Base-by-base conservation (phyloP, 2,329 filamentous ascomycete genomes). In the Penicillium sp. region DNA sequence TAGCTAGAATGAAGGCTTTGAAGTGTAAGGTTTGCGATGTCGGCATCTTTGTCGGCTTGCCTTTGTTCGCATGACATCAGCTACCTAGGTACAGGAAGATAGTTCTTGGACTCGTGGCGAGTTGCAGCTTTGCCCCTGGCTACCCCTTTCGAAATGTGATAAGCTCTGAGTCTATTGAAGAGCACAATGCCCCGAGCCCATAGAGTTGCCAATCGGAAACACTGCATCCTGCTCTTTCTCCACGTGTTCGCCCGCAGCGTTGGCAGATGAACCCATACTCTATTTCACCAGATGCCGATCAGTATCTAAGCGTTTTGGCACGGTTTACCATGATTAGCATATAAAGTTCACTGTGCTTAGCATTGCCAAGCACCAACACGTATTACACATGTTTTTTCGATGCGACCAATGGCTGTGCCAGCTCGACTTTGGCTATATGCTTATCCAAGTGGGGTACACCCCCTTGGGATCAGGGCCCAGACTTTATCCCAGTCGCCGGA, bases 211-310 rank as follows among this genome's bases (percentile, higher is more conserved):
- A 46, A 53, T 53, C 28, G 16, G 20, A 46, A 24, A n/a, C 7
- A 1, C 18, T 26, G 20, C 8, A 3, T 46, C 5, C 14, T 9
- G 11, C 20, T 26, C 51, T 16, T 40, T 40, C 52, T 47, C 43
- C 52, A 54, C 52, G 52, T 54, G 52, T 54, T 54, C 42, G 43
- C 40, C 52, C 42, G 11, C 28, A 28, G 33, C n/a, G 23, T 9
- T 47, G 9, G 1, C 1, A 14, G 12, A 35, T 23, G 9, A 24
- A n/a, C 20, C 8, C 28, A 11, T 30, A n/a, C 28, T 11, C 3
- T 30, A 30, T 11, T 11, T 30, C 28, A 6, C 2, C 12, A 30
- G 7, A 30, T 3, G 4, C 12, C 8, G 28, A 30, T 30, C 3
- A 11, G 2, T 6, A 30, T 30, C 8, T 5, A 30, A 30, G 28